A percentile compares a stretch with the other conserved stretches of the same genome.
Evolutionary conservation across 2,329 filamentous ascomycete species (phyloP).

Genomic region (Moelleriella libera): DNA sequence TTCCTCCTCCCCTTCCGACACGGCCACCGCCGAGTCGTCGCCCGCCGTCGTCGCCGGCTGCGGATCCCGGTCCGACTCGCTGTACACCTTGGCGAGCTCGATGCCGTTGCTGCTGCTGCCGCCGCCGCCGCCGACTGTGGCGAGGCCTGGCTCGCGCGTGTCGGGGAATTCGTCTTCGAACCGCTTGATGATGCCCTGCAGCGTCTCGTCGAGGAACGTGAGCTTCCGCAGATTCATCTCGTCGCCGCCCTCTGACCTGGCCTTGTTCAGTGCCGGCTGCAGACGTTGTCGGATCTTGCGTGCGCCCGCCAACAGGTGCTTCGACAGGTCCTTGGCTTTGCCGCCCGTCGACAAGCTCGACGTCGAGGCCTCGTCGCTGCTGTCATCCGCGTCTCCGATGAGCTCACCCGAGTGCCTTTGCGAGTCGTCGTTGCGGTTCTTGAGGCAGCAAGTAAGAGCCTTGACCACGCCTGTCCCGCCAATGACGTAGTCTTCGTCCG

Average conservation of each 20-base stretch:
- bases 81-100: neutral
- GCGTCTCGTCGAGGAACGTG: slow-evolving; percentile 74
- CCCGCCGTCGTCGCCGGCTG: slow-evolving; percentile 11
- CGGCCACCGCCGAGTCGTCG: slow-evolving; percentile 19
- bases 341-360: slow-evolving; percentile 22
- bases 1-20: slow-evolving; percentile 37
- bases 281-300: slow-evolving; percentile 76
- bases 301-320: slow-evolving; percentile 73
- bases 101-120: slow-evolving; percentile 1
- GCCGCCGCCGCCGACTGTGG: neutral
- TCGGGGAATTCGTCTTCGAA: slow-evolving; percentile 97
- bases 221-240: slow-evolving; percentile 71
- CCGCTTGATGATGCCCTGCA: slow-evolving; percentile 82
- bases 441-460: slow-evolving; percentile 78
- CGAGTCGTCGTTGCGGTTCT: slow-evolving; percentile 56
- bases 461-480: slow-evolving; percentile 92
- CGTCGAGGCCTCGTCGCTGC: slow-evolving; percentile 23
- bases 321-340: slow-evolving; percentile 85
- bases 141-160: slow-evolving; percentile 36
- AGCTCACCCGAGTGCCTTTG: slow-evolving; percentile 38
- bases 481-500: slow-evolving; percentile 90
- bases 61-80: slow-evolving; percentile 7
- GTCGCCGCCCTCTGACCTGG: slow-evolving; percentile 51
- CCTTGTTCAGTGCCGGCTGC: slow-evolving; percentile 70
- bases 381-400: slow-evolving; percentile 36